Percentiles rank a stretch among this genome's conserved stretches.
phyloP scores from a whole-genome alignment of 2,329 filamentous ascomycete genomes.

The Helotiales sp. region DNA sequence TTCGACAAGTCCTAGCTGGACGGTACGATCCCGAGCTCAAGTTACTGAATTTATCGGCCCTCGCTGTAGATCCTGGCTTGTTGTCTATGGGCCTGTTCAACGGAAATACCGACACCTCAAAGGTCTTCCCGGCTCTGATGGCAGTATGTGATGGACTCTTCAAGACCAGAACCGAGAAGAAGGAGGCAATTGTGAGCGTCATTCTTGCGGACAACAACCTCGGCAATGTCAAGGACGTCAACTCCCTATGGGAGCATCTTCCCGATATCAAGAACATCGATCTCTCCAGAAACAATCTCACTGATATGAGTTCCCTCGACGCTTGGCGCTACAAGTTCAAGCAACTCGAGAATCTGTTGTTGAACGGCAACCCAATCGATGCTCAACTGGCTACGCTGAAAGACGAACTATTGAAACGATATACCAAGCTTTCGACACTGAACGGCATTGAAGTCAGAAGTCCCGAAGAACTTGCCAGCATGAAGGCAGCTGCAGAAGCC shows the following conservation, averaged over 20 bases:
- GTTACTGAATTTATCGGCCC: slow-evolving; percentile 77
- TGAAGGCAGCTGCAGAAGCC: slow-evolving; percentile 48
- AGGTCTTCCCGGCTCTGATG: slow-evolving; percentile 93
- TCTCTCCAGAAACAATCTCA: slow-evolving; percentile 79
- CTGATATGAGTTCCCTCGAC: slow-evolving; percentile 64
- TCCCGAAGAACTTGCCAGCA: slow-evolving; percentile 64
- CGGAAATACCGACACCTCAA: slow-evolving; percentile 56
- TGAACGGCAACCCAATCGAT: slow-evolving; percentile 76
- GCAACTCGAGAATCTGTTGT: slow-evolving; percentile 76
- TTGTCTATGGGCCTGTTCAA: slow-evolving; percentile 71
- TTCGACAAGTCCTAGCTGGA: slow-evolving; percentile 69
- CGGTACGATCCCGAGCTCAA: slow-evolving; percentile 74
- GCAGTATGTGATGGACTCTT: slow-evolving; percentile 79
- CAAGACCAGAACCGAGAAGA: slow-evolving; percentile 68
- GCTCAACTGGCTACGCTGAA: slow-evolving; percentile 58
- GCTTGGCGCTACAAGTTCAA: slow-evolving; percentile 80
- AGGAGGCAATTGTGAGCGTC: slow-evolving; percentile 78
- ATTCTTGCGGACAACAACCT: slow-evolving; percentile 81
- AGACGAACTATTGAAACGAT: slow-evolving; percentile 78
- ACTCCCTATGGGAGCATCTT: slow-evolving; percentile 73
- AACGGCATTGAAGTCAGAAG: slow-evolving; percentile 76
- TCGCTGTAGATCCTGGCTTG: slow-evolving; percentile 72
- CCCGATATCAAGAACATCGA: slow-evolving; percentile 88
- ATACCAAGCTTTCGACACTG: slow-evolving; percentile 74
- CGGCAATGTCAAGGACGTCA: slow-evolving; percentile 69